These are phyloP conservation scores for Fusarium pininemorale DNA, from an alignment of 2,329 filamentous ascomycete genomes.

Conservation along the genomic window DNA sequence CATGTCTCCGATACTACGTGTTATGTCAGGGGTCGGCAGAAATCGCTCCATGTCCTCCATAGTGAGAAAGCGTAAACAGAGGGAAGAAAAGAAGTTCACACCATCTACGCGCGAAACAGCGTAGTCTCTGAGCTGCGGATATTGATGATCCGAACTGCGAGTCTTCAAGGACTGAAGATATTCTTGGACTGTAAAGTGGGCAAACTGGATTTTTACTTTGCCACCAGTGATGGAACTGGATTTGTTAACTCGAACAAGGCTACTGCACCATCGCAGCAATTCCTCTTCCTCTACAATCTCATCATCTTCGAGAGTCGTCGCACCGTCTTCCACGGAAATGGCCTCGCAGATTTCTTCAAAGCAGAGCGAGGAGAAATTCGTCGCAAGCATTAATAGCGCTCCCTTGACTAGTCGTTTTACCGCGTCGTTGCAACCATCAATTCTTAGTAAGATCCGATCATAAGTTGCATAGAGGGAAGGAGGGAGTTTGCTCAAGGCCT, in stretches of 20 bases:
- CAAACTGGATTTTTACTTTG: background rate
- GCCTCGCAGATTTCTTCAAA: background rate
- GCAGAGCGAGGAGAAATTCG: background rate
- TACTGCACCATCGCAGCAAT: background rate
- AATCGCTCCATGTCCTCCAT: background rate
- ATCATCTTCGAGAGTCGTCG: background rate
- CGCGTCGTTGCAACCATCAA: background rate
- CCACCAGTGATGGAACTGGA: accelerated
- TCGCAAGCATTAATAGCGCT: background rate
- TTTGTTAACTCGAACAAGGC: background rate
- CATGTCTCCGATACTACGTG: background rate
- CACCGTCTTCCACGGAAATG: background rate
- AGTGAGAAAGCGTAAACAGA: background rate
- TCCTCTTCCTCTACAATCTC: background rate
- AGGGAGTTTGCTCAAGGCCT: background rate
- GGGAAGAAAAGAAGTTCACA: background rate
- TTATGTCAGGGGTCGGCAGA: background rate
- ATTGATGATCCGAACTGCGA: background rate
- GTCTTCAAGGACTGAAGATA: background rate
- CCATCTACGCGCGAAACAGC: background rate
- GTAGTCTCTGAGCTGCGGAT: background rate
- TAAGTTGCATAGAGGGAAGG: background rate
- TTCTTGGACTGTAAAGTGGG: background rate
- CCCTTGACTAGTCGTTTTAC: background rate
- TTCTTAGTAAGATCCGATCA: background rate